Evolutionary conservation across 2,329 filamentous ascomycete genomes (phyloP).

Genomic region (Eutypa lata): DNA sequence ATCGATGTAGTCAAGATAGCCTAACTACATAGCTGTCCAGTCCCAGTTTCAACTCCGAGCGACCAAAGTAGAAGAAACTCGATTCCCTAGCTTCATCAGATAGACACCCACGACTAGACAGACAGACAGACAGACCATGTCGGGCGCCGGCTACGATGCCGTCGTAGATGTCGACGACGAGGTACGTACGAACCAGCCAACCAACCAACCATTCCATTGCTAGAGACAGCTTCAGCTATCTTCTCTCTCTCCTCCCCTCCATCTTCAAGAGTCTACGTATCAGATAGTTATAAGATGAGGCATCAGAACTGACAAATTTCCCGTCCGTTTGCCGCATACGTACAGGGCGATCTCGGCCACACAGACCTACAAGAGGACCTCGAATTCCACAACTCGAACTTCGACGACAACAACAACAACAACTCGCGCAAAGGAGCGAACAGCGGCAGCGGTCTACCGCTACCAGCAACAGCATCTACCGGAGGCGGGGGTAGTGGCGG

Average conservation of each 20-base stretch:
- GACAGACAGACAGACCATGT: conserved; percentile 49
- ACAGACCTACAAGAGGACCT: conserved; percentile 98
- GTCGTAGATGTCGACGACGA: conserved; percentile 97
- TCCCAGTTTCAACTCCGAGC: conserved; percentile 4
- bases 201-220: background rate
- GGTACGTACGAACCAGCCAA: conserved; percentile 46
- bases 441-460: conserved; percentile 48
- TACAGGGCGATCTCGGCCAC: conserved; percentile 90
- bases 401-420: conserved; percentile 61
- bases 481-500: conserved; percentile 16
- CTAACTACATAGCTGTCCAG: conserved; percentile 2
- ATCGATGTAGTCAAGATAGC: background rate
- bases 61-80: background rate
- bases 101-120: background rate
- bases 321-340: background rate
- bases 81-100: background rate
- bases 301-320: conserved; percentile 8
- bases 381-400: conserved; percentile 94
- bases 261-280: background rate
- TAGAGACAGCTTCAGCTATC: conserved; percentile 3
- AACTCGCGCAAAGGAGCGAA: conserved; percentile 42
- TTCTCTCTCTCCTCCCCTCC: background rate
- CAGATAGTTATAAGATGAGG: background rate
- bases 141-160: conserved; percentile 89
- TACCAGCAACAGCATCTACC: conserved; percentile 50